Evolutionary conservation across 257 asterid genomes (phyloP).

Genomic region (Coffea eugenioides): DNA sequence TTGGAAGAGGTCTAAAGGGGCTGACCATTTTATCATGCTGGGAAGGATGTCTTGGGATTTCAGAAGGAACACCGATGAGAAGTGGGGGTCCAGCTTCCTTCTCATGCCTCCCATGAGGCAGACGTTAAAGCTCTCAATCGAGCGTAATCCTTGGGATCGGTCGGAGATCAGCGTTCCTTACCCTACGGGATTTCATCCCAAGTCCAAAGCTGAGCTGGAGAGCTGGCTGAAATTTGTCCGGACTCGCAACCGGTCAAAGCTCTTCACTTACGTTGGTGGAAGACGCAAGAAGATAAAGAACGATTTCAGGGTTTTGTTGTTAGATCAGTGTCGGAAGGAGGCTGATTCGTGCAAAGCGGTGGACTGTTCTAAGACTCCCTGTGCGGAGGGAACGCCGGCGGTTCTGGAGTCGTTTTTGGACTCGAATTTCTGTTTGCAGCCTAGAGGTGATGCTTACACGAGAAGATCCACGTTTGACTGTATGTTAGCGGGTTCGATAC

Average conservation of each 20-base stretch:
- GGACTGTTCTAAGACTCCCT: slow-evolving; percentile 55
- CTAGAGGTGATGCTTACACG: slow-evolving; percentile 68
- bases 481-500: slow-evolving; percentile 75
- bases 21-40: slow-evolving; percentile 74
- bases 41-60: slow-evolving; percentile 85
- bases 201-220: slow-evolving; percentile 31
- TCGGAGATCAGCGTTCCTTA: slow-evolving; percentile 78
- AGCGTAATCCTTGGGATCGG: slow-evolving; percentile 69
- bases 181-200: slow-evolving; percentile 91
- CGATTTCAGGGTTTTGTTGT: slow-evolving; percentile 51
- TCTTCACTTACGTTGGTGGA: slow-evolving; percentile 57
- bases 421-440: slow-evolving; percentile 77
- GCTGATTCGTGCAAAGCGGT: slow-evolving; percentile 43
- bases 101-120: slow-evolving; percentile 66
- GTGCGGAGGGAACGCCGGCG: slow-evolving; percentile 41
- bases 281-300: slow-evolving; percentile 36
- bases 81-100: slow-evolving; percentile 76
- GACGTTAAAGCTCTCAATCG: slow-evolving; percentile 55
- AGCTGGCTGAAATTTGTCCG: slow-evolving; percentile 62
- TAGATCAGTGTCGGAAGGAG: slow-evolving; percentile 44
- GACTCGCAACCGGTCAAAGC: slow-evolving; percentile 36
- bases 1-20: slow-evolving; percentile 64
- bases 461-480: slow-evolving; percentile 73
- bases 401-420: slow-evolving; percentile 42
- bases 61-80: slow-evolving; percentile 56